A percentile compares a stretch with the other conserved stretches of the same genome.
Conservation (phyloP, 2,329 filamentous ascomycete species). For the Pseudogymnoascus sp. region DNA sequence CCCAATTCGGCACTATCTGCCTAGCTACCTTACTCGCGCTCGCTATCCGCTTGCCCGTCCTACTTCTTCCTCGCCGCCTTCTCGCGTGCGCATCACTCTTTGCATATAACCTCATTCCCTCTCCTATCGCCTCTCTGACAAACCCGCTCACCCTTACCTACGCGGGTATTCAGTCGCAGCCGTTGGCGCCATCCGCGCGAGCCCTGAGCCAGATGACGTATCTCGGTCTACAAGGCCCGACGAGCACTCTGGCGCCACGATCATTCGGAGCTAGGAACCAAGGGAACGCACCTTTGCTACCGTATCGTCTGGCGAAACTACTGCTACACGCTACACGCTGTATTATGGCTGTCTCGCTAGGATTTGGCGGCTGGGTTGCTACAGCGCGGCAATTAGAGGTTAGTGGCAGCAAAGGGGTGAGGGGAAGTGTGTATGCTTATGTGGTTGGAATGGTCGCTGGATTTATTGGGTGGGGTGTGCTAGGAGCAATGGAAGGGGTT, state of each 20-base stretch:
- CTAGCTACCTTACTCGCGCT: conserved; percentile 76
- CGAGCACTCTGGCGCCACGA: conserved; percentile 59
- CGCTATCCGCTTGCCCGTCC: conserved; percentile 72
- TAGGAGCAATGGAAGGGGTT: conserved; percentile 85
- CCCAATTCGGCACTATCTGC: conserved; percentile 87
- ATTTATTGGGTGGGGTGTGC: conserved; percentile 88
- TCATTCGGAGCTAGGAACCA: conserved; percentile 38
- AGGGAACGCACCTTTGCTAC: conserved; percentile 52
- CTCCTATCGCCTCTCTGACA: conserved; percentile 75
- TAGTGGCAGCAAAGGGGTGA: conserved; percentile 39
- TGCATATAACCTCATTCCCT: conserved; percentile 73
- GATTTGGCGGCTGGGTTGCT: conserved; percentile 94
- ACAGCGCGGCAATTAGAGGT: conserved; percentile 73
- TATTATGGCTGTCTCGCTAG: conserved; percentile 82
- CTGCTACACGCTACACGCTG: conserved; percentile 84
- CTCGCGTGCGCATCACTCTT: conserved; percentile 57
- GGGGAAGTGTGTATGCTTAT: conserved; percentile 88
- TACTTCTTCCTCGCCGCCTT: conserved; percentile 68
- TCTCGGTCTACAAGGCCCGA: conserved; percentile 62
- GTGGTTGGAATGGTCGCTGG: conserved; percentile 86
- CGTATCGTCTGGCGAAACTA: conserved; percentile 85
- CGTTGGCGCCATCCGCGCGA: conserved; percentile 67
- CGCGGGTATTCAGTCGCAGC: conserved; percentile 84
- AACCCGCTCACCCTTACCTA: conserved; percentile 91
- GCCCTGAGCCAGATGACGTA: conserved; percentile 77